phyloP scores from a whole-genome alignment of 177 flowering plant species.

The Telopea speciosissima region DNA sequence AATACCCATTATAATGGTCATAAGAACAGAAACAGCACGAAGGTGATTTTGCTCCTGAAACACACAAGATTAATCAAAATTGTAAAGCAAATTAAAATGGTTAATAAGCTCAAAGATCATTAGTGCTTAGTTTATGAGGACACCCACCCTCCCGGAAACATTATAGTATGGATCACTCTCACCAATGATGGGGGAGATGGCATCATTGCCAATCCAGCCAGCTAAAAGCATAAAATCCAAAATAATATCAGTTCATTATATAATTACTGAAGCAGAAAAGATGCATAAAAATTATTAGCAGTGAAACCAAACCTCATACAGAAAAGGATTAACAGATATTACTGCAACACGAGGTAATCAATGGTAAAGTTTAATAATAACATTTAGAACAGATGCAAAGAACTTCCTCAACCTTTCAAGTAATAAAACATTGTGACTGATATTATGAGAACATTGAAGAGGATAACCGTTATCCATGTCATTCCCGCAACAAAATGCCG shows the following conservation, averaged over 20 bases:
- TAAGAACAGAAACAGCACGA: conserved; percentile 64
- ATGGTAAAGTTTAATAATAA: neutral
- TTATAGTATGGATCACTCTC: conserved; percentile 80
- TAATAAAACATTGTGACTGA: conserved; percentile 89
- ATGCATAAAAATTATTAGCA: neutral
- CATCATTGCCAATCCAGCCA: conserved; percentile 98
- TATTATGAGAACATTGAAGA: conserved; percentile 73
- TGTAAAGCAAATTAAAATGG: conserved; percentile 7
- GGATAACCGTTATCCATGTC: conserved; percentile 92
- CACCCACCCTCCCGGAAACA: conserved; percentile 76
- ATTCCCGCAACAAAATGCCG: conserved; percentile 90
- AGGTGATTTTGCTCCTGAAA: conserved; percentile 80
- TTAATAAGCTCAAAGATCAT: conserved; percentile 5
- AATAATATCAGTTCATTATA: conserved; percentile 11
- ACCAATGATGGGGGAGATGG: conserved; percentile 81
- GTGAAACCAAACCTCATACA: neutral
- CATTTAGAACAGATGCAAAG: neutral
- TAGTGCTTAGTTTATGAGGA: conserved; percentile 12
- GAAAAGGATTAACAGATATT: neutral
- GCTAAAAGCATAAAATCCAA: conserved; percentile 35
- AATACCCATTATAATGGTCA: conserved; percentile 68
- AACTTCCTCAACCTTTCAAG: conserved; percentile 57
- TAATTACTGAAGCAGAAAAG: neutral
- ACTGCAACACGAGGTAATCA: neutral
- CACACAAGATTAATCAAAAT: conserved; percentile 6